Percentiles rank a stretch among this genome's conserved stretches.
Evolutionary conservation across 192 early-diverging fungal genomes (phyloP).

Genomic region (Coemansia sp.): DNA sequence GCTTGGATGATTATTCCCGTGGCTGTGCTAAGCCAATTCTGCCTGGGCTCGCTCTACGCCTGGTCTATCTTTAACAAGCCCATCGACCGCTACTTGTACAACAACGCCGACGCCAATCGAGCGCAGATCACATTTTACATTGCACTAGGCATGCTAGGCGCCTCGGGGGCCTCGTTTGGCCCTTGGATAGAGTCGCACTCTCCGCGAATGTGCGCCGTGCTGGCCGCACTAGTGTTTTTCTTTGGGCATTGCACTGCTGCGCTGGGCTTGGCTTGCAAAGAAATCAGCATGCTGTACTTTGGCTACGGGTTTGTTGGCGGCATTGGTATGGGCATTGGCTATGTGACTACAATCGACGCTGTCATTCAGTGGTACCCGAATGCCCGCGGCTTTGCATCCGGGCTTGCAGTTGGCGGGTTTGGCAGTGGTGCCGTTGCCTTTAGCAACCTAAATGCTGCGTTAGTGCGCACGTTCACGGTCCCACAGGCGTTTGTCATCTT

Average conservation of each 20-base stretch:
- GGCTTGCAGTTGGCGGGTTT: conserved; percentile 75
- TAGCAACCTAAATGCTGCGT: conserved; percentile 60
- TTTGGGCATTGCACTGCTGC: conserved; percentile 66
- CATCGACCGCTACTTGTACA: conserved; percentile 61
- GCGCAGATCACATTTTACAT: conserved; percentile 72
- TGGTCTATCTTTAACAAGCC: conserved; percentile 77
- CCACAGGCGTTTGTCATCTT: conserved; percentile 65
- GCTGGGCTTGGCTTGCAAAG: conserved; percentile 58
- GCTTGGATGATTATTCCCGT: conserved; percentile 69
- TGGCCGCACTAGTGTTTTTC: conserved; percentile 67
- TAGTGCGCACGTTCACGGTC: conserved; percentile 57
- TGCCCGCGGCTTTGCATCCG: conserved; percentile 69
- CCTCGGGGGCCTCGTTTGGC: conserved; percentile 67
- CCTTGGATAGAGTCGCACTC: conserved; percentile 79
- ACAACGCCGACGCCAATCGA: conserved; percentile 49
- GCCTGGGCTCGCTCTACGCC: conserved; percentile 72
- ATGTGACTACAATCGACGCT: conserved; percentile 72
- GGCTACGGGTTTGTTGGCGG: conserved; percentile 74
- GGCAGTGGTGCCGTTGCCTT: conserved; percentile 71
- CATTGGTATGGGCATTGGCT: conserved; percentile 66
- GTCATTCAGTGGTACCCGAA: conserved; percentile 81
- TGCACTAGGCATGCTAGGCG: conserved; percentile 73
- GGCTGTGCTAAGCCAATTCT: conserved; percentile 71
- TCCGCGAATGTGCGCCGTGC: conserved; percentile 62
- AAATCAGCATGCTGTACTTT: conserved; percentile 63